Base-by-base conservation (phyloP, 805 yeast genomes). In the Saccharomycopsis fermentans region DNA sequence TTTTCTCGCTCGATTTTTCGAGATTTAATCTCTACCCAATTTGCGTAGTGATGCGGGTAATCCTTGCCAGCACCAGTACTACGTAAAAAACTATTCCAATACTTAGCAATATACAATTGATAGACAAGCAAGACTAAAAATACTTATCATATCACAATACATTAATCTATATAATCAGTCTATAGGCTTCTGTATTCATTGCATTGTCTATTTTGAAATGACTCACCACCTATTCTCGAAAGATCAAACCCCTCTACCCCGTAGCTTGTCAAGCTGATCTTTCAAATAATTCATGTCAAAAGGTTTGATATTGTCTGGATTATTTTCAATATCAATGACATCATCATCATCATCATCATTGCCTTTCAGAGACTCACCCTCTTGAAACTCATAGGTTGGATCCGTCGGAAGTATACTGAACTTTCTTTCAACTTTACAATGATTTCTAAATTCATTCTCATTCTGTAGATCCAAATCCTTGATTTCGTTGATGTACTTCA, bases 401-500 rank as follows among this genome's bases (percentile, higher is more conserved):
- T 59, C 36, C 12, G 62, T 54, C 3, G 63, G 63, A 14, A 59
- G 61, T 16, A 61, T 62, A 50, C 62, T 59, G 36, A 57, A 59
- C 54, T 61, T 61, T 19, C 63, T 52, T 35, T 59, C 29, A 43
- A 5, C 21, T 40, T 37, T 37, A 26, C 27, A 6, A 19, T 19
- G 27, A 4, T 21, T 34, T 3, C 21, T n/a, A 14, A 17, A 8
- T 6, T 40, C 27, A 21, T 51, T 58, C 9, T 29, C 24, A 32
- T 61, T 59, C 27, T 51, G 55, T 9, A 61, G n/a, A 17, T 56
- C 55, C 29, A 56, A 48, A 34, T 62, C 59, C 47, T 62, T 58
- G 55, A 60, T 39, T 29, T 29, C 19, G 29, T 40, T 14, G 68
- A 73, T 59, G 34, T 60, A 59, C 32, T 62, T 60, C 37, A 58